Conservation (phyloP, 345 rosid genomes). For the Dipteronia dyeriana region DNA sequence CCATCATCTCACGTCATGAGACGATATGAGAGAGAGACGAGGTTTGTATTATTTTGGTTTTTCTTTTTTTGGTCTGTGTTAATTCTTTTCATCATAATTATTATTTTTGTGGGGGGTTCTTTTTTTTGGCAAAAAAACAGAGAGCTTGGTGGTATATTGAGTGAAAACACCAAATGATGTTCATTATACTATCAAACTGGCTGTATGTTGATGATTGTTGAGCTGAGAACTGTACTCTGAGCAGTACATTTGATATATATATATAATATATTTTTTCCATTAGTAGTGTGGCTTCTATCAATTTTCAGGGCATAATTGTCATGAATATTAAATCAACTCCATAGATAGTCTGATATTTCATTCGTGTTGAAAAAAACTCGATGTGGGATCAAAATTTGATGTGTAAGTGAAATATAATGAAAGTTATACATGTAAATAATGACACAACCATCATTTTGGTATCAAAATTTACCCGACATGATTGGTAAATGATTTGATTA, state of each 20-base stretch:
- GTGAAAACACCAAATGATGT: conserved; percentile 18
- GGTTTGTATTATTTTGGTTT: conserved; percentile 15
- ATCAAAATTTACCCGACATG: not conserved
- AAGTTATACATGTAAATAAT: not conserved
- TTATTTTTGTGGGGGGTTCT: conserved; percentile 13
- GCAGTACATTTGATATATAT: conserved; percentile 20
- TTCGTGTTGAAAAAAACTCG: too few species aligned
- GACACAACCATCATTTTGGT: not conserved
- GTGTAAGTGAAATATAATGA: not conserved
- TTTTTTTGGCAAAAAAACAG: not conserved
- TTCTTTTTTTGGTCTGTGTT: conserved; percentile 27
- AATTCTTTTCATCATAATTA: conserved; percentile 34
- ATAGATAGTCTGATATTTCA: too few species aligned
- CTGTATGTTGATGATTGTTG: conserved; percentile 33
- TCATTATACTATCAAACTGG: conserved; percentile 16
- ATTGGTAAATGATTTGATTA: not conserved
- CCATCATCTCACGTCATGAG: not conserved
- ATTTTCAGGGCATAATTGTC: not conserved
- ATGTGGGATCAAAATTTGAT: too few species aligned
- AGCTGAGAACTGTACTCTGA: conserved; percentile 14
- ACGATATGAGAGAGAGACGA: not conserved
- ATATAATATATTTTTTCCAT: not conserved
- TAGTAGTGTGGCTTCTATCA: not conserved
- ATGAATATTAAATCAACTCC: not conserved
- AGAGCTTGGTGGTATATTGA: conserved; percentile 20